These are phyloP conservation scores for Eleusine coracana DNA, from an alignment of 176 grass and related monocot species.

Conservation along the genomic window DNA sequence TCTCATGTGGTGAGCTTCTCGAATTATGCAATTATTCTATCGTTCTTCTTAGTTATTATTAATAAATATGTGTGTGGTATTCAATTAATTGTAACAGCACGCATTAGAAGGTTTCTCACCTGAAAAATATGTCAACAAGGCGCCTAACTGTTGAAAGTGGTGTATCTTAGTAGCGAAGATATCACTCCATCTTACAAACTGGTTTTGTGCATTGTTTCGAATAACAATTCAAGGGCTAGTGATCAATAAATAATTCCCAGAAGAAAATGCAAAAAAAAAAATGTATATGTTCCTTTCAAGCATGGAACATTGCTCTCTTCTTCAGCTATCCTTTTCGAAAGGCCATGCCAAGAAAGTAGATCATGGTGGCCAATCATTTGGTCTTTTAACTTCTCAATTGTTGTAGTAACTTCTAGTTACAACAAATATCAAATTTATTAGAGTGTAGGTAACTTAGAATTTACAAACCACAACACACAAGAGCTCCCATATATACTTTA, in stretches of 20 bases:
- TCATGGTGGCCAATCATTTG: constrained; percentile 13
- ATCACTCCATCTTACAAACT: not conserved
- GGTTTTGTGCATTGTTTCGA: not conserved
- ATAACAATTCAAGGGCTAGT: not conserved
- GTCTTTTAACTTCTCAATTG: not conserved
- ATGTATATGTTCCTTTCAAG: not conserved
- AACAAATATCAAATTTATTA: not conserved
- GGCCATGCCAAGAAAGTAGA: constrained; percentile 16
- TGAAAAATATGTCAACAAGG: not conserved
- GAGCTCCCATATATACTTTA: not conserved
- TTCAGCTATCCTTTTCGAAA: constrained; percentile 15
- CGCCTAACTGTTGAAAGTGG: not conserved
- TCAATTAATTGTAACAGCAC: not conserved
- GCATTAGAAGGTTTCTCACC: no score
- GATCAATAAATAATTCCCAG: constrained; percentile 7
- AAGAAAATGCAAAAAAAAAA: not conserved
- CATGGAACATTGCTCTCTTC: constrained; percentile 16
- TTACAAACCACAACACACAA: not conserved
- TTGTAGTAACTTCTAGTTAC: not conserved
- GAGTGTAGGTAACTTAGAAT: not conserved
- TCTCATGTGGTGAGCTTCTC: no score
- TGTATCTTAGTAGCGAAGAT: not conserved
- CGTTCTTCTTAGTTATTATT: no score
- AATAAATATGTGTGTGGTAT: no score
- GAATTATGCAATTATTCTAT: no score